phyloP scores from a whole-genome alignment of 306 rosid species.

The Canavalia gladiata region DNA sequence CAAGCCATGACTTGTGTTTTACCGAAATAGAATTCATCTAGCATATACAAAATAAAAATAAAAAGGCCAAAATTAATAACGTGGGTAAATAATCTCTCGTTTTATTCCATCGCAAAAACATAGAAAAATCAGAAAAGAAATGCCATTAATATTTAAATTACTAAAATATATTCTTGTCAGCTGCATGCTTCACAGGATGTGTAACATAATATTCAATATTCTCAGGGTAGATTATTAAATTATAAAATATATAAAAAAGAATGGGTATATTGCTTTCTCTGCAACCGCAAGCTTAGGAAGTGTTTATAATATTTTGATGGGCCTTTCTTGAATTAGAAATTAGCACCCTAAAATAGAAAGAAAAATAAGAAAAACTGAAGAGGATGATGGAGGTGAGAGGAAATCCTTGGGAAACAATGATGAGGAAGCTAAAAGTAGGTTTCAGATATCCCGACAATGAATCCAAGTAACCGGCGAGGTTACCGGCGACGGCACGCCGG shows the following conservation, averaged over 20 bases:
- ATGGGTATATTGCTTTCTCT: neutral
- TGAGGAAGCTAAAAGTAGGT: constrained; percentile 17
- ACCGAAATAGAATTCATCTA: neutral
- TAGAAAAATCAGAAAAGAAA: neutral
- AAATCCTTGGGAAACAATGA: neutral
- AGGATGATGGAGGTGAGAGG: neutral
- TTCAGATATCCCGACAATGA: constrained; percentile 51
- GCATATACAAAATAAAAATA: neutral
- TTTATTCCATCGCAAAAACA: neutral
- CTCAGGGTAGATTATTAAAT: neutral
- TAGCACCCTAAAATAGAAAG: constrained; percentile 2
- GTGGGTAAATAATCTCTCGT: neutral
- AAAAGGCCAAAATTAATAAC: neutral
- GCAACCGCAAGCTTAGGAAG: neutral
- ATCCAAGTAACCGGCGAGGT: constrained; percentile 36
- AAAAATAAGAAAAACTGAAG: neutral
- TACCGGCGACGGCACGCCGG: constrained; percentile 43
- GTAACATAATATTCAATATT: constrained; percentile 20
- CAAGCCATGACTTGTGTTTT: constrained; percentile 19
- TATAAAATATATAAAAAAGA: too few relatives aligned
- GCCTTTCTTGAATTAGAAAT: constrained; percentile 18
- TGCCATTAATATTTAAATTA: neutral
- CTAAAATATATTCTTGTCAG: constrained; percentile 4
- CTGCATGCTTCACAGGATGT: constrained; percentile 20
- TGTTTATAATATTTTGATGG: neutral